Percentiles rank a stretch among this genome's conserved stretches.
Conservation (phyloP, 2,329 filamentous ascomycete genomes). For the Myriosclerotinia curreyana region DNA sequence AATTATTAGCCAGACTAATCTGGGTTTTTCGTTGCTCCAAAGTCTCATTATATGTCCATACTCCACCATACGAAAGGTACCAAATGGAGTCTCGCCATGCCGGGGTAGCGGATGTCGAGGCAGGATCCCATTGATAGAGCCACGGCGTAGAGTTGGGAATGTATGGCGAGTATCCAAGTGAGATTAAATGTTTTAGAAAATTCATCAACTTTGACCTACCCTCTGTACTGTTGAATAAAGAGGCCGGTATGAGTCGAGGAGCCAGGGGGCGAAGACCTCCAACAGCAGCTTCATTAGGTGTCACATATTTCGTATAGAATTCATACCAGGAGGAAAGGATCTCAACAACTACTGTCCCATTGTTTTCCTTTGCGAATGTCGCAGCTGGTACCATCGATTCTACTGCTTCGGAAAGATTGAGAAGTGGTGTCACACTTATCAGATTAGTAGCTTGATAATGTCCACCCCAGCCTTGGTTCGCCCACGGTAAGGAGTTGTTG, state of each 20-base stretch:
- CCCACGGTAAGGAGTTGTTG: slow-evolving; percentile 27
- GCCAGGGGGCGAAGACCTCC: slow-evolving; percentile 20
- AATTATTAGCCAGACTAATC: slow-evolving; percentile 6
- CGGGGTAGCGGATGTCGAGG: slow-evolving; percentile 28
- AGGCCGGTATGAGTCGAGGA: slow-evolving; percentile 23
- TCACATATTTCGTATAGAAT: slow-evolving; percentile 26
- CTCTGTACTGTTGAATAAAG: slow-evolving; percentile 18
- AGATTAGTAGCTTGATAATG: slow-evolving; percentile 23
- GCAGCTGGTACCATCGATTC: slow-evolving; percentile 24
- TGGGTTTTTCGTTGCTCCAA: slow-evolving; percentile 10
- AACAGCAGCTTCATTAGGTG: slow-evolving; percentile 21
- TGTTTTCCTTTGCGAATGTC: slow-evolving; percentile 21
- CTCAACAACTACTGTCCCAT: slow-evolving; percentile 22
- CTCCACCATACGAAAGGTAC: slow-evolving; percentile 21
- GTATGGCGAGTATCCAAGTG: slow-evolving; percentile 23
- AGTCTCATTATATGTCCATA: slow-evolving; percentile 23
- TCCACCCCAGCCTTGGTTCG: slow-evolving; percentile 28
- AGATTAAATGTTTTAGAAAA: slow-evolving; percentile 23
- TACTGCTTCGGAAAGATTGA: slow-evolving; percentile 24
- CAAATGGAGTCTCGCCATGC: slow-evolving; percentile 26
- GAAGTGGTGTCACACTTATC: slow-evolving; percentile 26
- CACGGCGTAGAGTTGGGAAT: slow-evolving; percentile 26
- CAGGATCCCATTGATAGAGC: slow-evolving; percentile 22
- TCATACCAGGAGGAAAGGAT: slow-evolving; percentile 24
- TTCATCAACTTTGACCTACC: slow-evolving; percentile 20